Evolutionary conservation across 306 rosid species (phyloP).

Genomic region (Hippophae rhamnoides): DNA sequence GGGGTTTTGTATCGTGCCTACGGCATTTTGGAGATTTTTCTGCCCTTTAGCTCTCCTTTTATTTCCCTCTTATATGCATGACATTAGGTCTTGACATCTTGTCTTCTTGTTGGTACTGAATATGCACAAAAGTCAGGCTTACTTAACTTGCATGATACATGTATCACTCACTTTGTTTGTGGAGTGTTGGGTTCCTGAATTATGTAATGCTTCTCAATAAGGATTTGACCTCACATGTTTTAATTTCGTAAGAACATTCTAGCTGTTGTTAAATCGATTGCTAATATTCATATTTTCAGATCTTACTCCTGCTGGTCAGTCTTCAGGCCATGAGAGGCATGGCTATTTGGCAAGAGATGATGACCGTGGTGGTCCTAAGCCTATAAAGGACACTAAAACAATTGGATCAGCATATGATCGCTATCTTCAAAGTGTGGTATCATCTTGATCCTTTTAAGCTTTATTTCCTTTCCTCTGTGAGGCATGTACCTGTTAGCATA

Average conservation of each 20-base stretch:
- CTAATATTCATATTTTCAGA: conserved; percentile 23
- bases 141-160: too few relatives aligned
- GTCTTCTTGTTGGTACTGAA: too few relatives aligned
- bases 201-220: too few relatives aligned
- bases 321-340: conserved; percentile 59
- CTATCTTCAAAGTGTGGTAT: conserved; percentile 86
- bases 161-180: too few relatives aligned
- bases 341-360: conserved; percentile 47
- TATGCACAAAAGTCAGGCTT: too few relatives aligned
- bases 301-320: conserved; percentile 39
- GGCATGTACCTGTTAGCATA: conserved; percentile 15
- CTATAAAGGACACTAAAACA: conserved; percentile 48
- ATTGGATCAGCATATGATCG: conserved; percentile 84
- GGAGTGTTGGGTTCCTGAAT: too few relatives aligned
- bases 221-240: not conserved
- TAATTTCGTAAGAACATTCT: not conserved
- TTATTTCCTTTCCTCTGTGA: conserved; percentile 11
- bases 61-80: too few relatives aligned
- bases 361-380: conserved; percentile 42
- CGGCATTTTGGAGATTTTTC: too few relatives aligned
- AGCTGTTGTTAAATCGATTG: not conserved
- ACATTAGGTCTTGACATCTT: too few relatives aligned
- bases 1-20: too few relatives aligned
- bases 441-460: conserved; percentile 9
- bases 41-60: too few relatives aligned